A percentile compares a stretch with the other conserved stretches of the same genome.
These are phyloP conservation scores for Coniochaeta ligniaria DNA, from an alignment of 2,329 filamentous ascomycete species.

Conservation along the genomic window DNA sequence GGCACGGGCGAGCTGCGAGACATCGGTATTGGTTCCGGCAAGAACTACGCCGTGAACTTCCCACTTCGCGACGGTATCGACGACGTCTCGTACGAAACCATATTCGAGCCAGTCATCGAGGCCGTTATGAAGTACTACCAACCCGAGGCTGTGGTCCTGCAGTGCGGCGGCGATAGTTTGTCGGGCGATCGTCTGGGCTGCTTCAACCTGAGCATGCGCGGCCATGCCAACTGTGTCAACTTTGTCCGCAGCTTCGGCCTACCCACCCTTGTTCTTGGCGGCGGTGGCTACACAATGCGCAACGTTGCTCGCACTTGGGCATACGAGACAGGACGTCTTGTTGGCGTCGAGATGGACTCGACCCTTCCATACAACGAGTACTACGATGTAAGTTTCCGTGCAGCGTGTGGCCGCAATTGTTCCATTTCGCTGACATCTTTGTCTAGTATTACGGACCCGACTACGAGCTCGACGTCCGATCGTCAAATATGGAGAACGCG, in stretches of 20 bases:
- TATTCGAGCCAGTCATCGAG: conserved; percentile 86
- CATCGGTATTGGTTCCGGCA: conserved; percentile 79
- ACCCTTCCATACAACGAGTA: conserved; percentile 96
- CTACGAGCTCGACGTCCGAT: conserved; percentile 81
- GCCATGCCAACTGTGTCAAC: conserved; percentile 88
- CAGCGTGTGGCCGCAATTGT: not conserved
- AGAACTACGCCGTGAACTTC: conserved; percentile 87
- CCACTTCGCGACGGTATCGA: conserved; percentile 89
- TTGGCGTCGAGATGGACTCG: conserved; percentile 72
- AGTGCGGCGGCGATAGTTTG: conserved; percentile 92
- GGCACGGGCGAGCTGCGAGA: conserved; percentile 83
- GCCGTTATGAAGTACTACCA: conserved; percentile 82
- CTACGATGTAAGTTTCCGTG: conserved; percentile 55
- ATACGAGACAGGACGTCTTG: conserved; percentile 86
- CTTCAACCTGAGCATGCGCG: conserved; percentile 96
- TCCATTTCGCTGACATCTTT: conserved; percentile 13
- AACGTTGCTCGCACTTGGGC: conserved; percentile 97
- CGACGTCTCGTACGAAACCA: conserved; percentile 79
- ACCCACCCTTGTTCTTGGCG: conserved; percentile 87
- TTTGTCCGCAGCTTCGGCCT: conserved; percentile 82
- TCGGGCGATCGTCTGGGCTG: conserved; percentile 91
- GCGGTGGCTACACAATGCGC: conserved; percentile 93
- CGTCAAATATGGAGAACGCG: conserved; percentile 86
- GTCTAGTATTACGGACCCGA: conserved; percentile 81
- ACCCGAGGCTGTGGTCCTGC: conserved; percentile 86